Percentiles rank a stretch among this genome's conserved stretches.
These are phyloP conservation scores for Leucocoprinus sp. DNA, from an alignment of 768 basidiomycete genomes.

Conservation along the genomic window DNA sequence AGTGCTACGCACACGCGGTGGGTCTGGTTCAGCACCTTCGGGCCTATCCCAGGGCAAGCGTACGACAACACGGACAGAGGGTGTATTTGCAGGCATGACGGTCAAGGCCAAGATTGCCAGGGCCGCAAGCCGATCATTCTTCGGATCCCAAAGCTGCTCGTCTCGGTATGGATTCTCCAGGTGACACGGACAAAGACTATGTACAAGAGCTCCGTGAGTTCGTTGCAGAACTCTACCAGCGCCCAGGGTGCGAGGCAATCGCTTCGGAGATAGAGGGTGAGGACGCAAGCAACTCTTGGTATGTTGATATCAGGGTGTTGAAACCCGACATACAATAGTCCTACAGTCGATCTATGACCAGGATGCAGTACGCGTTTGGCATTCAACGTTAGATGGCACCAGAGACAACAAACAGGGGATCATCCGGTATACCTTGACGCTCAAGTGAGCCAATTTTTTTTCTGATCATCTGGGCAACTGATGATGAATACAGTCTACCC, in stretches of 20 bases:
- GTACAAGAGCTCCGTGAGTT: constrained; percentile 26
- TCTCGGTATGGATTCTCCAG: constrained; percentile 15
- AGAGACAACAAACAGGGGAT: constrained; percentile 19
- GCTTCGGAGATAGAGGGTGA: constrained; percentile 42
- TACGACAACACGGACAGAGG: constrained; percentile 61
- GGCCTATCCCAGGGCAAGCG: constrained; percentile 74
- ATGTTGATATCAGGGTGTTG: background rate
- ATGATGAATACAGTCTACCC: constrained; percentile 37
- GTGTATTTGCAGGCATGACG: constrained; percentile 9
- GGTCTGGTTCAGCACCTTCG: constrained; percentile 57
- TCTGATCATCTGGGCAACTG: constrained; percentile 9
- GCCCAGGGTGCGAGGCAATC: constrained; percentile 31
- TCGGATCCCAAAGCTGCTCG: background rate
- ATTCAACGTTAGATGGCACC: constrained; percentile 22
- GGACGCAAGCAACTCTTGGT: constrained; percentile 4
- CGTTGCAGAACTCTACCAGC: constrained; percentile 24
- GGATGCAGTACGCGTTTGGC: constrained; percentile 54
- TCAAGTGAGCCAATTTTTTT: constrained; percentile 42
- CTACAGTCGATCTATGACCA: constrained; percentile 82
- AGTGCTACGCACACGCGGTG: constrained; percentile 48
- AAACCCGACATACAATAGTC: constrained; percentile 29
- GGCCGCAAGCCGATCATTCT: background rate
- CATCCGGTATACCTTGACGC: constrained; percentile 56
- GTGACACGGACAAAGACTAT: constrained; percentile 16
- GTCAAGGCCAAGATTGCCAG: constrained; percentile 1